phyloP scores from a whole-genome alignment of 805 yeast species.

The Metschnikowia picachoensis region DNA sequence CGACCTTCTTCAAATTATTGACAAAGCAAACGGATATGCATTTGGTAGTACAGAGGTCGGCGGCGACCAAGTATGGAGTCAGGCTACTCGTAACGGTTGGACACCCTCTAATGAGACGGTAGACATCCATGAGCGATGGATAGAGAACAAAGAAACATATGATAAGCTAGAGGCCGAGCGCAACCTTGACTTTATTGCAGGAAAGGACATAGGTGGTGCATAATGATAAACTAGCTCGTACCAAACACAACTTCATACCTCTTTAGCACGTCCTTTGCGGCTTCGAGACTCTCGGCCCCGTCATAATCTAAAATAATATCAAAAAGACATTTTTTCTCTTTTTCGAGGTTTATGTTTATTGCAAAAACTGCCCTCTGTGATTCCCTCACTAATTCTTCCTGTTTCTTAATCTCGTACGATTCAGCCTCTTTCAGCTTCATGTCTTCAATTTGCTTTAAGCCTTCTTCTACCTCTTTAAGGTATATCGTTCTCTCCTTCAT shows the following conservation, averaged over 20 bases:
- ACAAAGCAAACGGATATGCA: constrained; percentile 89
- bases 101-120: constrained; percentile 43
- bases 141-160: constrained; percentile 74
- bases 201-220: no score
- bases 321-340: constrained; percentile 38
- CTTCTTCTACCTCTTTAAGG: constrained; percentile 54
- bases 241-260: background rate
- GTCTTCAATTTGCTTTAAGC: constrained; percentile 43
- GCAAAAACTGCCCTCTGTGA: constrained; percentile 35
- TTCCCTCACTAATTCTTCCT: constrained; percentile 35
- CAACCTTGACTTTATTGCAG: constrained; percentile 37
- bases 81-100: constrained; percentile 81
- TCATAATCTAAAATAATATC: constrained; percentile 33
- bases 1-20: constrained; percentile 67
- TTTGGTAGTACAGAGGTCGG: constrained; percentile 93
- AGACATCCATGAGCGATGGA: constrained; percentile 94
- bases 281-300: constrained; percentile 33
- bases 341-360: constrained; percentile 16
- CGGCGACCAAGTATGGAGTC: constrained; percentile 98
- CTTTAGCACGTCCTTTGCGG: constrained; percentile 27
- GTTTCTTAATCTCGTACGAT: constrained; percentile 55
- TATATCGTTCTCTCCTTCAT: constrained; percentile 64
- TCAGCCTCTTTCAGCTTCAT: constrained; percentile 50
- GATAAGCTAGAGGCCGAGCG: constrained; percentile 49
- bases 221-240: no score